Evolutionary conservation across 2,329 filamentous ascomycete species (phyloP), one percentile per base, ranked within the genome.

Genomic region (Claviceps sp.): DNA sequence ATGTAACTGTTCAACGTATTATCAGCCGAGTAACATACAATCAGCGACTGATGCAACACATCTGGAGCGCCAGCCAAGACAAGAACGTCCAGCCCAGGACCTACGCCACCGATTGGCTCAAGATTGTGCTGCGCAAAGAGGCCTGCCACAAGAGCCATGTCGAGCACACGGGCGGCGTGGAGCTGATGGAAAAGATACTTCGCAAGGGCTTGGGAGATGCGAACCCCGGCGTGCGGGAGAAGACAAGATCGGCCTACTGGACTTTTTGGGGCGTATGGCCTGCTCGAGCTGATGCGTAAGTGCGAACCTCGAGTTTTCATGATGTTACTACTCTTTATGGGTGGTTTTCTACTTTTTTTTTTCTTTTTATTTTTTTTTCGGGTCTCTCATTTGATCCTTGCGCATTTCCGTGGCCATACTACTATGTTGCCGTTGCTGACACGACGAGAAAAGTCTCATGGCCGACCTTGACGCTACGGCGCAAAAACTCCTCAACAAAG

Each of bases 1-100:
- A 94, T 62, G 66, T 72, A 16, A 88, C 86, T 0, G 83, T 95
- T n/a, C 84, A 93, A 57, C 80, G 76, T 20, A 83, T 98, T 50
- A 78, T 97, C 56, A 79, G 81, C 55, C 83, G 85, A 59, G 85
- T 85, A 34, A 84, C 89, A 0, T 97, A 91, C 68, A 90, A 78
- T 55, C 72, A 76, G 54, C 84, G 89, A 29, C 76, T 96, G 55
- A 78, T 96, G 74, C 86, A 95, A 65, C 91, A 97, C 61, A 74
- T 97, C 47, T 86, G 82, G 72, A 71, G 73, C 50, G 90, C 91
- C 23, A 85, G 80, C 55, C 85, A 94, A 64, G 91, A 98, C 71
- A 97, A 96, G 72, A 97, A 96, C 62, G 84, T 90, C 2, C 86
- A 93, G 62, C 85, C 90, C 16, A 82, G 93, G 55, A 79, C 80